Conservation (phyloP, 805 yeast species). For the Ogataea degrootiae region DNA sequence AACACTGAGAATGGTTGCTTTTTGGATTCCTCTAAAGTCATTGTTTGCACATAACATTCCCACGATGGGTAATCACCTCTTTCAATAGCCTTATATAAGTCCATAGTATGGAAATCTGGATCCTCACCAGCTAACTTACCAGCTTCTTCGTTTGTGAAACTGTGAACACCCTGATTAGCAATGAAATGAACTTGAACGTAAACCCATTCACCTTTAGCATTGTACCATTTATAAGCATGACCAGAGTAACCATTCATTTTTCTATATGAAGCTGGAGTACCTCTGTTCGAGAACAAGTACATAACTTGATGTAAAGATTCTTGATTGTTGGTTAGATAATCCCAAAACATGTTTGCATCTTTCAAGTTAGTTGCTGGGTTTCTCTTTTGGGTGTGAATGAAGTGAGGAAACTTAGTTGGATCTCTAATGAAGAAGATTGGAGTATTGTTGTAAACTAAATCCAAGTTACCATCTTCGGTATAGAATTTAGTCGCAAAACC, state of each 20-base stretch:
- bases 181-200: slow-evolving; percentile 76
- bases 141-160: slow-evolving; percentile 61
- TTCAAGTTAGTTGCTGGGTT: slow-evolving; percentile 76
- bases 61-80: slow-evolving; percentile 76
- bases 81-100: slow-evolving; percentile 73
- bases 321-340: slow-evolving; percentile 66
- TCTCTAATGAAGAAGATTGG: slow-evolving; percentile 84
- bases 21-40: slow-evolving; percentile 80
- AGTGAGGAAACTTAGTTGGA: slow-evolving; percentile 80
- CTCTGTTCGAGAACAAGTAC: slow-evolving; percentile 73
- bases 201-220: slow-evolving; percentile 67
- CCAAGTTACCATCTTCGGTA: slow-evolving; percentile 82
- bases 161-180: slow-evolving; percentile 51
- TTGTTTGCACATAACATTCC: slow-evolving; percentile 80
- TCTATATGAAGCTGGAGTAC: slow-evolving; percentile 72
- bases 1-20: slow-evolving; percentile 75
- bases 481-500: slow-evolving; percentile 78
- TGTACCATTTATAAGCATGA: slow-evolving; percentile 78
- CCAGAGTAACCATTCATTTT: slow-evolving; percentile 84
- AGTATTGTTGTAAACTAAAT: slow-evolving; percentile 81
- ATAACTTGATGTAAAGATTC: slow-evolving; percentile 74
- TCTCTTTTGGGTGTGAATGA: slow-evolving; percentile 86
- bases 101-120: slow-evolving; percentile 81
- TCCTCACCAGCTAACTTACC: slow-evolving; percentile 63
- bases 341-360: slow-evolving; percentile 84